A percentile compares a stretch with the other conserved stretches of the same genome.
Evolutionary conservation across 2,329 filamentous ascomycete genomes (phyloP).

Genomic region (Diplodia intermedia): DNA sequence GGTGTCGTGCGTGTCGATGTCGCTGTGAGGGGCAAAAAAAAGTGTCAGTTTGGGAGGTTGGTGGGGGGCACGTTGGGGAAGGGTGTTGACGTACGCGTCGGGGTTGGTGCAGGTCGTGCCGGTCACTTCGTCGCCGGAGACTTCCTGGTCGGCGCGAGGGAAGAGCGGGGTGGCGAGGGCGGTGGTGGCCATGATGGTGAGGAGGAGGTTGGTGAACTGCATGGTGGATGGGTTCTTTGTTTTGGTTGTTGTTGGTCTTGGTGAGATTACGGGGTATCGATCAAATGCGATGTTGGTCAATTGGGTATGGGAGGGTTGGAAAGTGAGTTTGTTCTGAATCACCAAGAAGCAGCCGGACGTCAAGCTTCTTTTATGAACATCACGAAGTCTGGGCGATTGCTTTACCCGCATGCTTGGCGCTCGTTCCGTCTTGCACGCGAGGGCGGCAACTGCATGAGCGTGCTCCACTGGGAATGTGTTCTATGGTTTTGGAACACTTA

Average conservation of each 20-base stretch:
- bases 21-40: constrained; percentile 23
- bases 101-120: constrained; percentile 45
- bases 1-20: constrained; percentile 37
- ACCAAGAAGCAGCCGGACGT: neutral
- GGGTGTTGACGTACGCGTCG: constrained; percentile 42
- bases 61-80: too few species aligned
- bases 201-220: constrained; percentile 8
- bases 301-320: neutral
- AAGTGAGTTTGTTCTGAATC: neutral
- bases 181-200: constrained; percentile 10
- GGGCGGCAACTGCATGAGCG: neutral
- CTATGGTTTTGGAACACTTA: neutral
- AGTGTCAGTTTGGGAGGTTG: too few species aligned
- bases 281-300: too few species aligned
- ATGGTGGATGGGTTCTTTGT: constrained; percentile 2
- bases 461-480: constrained; percentile 1
- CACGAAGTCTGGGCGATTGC: neutral
- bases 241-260: neutral
- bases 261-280: too few species aligned
- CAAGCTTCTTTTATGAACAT: neutral
- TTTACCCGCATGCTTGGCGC: neutral
- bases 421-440: neutral
- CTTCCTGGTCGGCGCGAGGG: constrained; percentile 35
- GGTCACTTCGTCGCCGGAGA: constrained; percentile 42
- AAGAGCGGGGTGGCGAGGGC: constrained; percentile 16